Conservation (phyloP, 2,329 filamentous ascomycete species). For the Fusarium sp. region DNA sequence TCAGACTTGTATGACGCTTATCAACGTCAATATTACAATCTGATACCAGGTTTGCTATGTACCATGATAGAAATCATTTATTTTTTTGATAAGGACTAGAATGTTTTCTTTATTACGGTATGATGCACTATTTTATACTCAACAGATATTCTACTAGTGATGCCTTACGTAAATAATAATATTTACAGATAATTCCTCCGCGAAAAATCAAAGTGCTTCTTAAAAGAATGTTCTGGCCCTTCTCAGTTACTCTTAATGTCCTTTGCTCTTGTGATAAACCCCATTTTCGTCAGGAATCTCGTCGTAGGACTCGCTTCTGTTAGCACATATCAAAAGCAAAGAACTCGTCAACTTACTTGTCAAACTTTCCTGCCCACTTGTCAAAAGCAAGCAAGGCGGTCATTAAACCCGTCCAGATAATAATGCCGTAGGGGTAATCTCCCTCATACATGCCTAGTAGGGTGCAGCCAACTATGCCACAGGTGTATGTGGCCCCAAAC, state of each 20-base stretch:
- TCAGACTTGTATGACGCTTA: constrained; percentile 11
- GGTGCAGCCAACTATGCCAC: background rate
- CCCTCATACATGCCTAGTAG: background rate
- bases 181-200: no score
- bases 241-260: background rate
- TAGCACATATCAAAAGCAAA: background rate
- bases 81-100: no score
- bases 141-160: no score
- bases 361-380: background rate
- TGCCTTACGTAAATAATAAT: no score
- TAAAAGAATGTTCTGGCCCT: no score
- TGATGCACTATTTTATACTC: no score
- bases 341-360: background rate
- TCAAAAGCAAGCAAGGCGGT: background rate
- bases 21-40: constrained; percentile 6
- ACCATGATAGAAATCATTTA: no score
- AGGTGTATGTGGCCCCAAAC: background rate
- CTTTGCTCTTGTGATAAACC: background rate
- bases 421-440: background rate
- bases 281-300: background rate
- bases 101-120: no score
- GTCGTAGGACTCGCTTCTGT: background rate
- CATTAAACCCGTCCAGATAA: background rate
- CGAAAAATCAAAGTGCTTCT: no score
- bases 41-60: no score